Percentiles rank a stretch among this genome's conserved stretches.
Conservation (phyloP, 2,329 filamentous ascomycete species). For the Periconia macrospinosa region DNA sequence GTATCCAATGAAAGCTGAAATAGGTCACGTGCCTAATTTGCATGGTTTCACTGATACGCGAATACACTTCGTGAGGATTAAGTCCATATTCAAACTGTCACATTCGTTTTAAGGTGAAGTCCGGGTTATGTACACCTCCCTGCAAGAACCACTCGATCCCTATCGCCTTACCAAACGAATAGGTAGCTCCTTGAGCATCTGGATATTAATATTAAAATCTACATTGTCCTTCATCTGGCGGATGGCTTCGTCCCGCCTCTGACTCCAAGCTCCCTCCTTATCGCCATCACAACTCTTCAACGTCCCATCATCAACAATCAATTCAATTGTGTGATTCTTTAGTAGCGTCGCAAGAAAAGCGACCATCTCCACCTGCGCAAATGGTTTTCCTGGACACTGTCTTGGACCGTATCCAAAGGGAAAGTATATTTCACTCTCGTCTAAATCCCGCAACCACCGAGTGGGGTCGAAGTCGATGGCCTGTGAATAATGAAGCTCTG, state of each 20-base stretch:
- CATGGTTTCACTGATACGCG: no score
- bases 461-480: constrained; percentile 9
- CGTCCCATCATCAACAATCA: constrained; percentile 4
- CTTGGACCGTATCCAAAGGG: constrained; percentile 9
- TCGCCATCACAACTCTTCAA: neutral
- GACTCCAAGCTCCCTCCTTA: constrained; percentile 1
- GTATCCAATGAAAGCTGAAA: no score
- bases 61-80: no score
- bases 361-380: constrained; percentile 13
- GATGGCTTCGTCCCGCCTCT: constrained; percentile 7
- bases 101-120: no score
- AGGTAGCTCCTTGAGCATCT: constrained; percentile 12
- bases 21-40: no score
- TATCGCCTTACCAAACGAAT: constrained; percentile 3
- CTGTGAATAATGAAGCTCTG: constrained; percentile 3
- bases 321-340: constrained; percentile 4
- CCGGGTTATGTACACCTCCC: no score
- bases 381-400: constrained; percentile 12
- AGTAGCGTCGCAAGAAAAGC: constrained; percentile 11
- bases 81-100: no score
- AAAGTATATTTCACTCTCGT: neutral
- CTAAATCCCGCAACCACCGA: constrained; percentile 1
- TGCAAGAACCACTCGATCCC: no score
- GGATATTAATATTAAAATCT: constrained; percentile 6
- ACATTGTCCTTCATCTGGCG: constrained; percentile 9